These are phyloP conservation scores for Gymnopus androsaceus DNA, from an alignment of 1,284 basidiomycete genomes.

Conservation along the genomic window DNA sequence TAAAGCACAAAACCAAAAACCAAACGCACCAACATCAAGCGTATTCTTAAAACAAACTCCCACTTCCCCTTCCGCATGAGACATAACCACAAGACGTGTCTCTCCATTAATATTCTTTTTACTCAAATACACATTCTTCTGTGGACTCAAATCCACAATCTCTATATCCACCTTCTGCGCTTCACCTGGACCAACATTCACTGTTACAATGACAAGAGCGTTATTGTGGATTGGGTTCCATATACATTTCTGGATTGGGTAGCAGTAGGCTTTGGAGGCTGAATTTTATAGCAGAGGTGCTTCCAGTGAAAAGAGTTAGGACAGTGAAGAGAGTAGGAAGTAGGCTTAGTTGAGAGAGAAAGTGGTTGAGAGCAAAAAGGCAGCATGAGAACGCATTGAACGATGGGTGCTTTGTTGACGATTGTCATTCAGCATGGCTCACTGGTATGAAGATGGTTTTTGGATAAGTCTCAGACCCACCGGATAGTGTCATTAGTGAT, in stretches of 20 bases:
- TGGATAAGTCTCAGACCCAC: too few relatives aligned
- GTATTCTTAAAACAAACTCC: conserved; percentile 93
- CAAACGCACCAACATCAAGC: conserved; percentile 70
- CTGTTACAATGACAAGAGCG: conserved; percentile 91
- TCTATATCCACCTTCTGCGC: conserved; percentile 89
- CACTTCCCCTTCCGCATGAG: conserved; percentile 91
- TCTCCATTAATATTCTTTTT: conserved; percentile 90
- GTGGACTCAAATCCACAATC: conserved; percentile 87
- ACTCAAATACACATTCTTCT: conserved; percentile 89
- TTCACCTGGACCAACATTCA: conserved; percentile 77
- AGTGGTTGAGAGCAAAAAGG: too few relatives aligned
- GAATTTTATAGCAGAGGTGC: conserved; percentile 79
- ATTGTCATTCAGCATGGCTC: too few relatives aligned
- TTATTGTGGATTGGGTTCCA: conserved; percentile 91
- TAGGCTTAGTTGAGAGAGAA: conserved; percentile 21
- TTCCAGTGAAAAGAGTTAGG: conserved; percentile 38
- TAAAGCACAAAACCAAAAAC: too few relatives aligned
- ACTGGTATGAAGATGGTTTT: too few relatives aligned
- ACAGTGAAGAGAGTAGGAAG: conserved; percentile 28
- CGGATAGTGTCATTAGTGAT: too few relatives aligned
- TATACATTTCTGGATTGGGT: conserved; percentile 81
- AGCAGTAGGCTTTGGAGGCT: conserved; percentile 64
- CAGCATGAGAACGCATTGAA: too few relatives aligned
- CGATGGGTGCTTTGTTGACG: too few relatives aligned
- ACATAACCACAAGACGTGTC: conserved; percentile 91